Conservation (phyloP, 306 rosid genomes). For the Canavalia gladiata region DNA sequence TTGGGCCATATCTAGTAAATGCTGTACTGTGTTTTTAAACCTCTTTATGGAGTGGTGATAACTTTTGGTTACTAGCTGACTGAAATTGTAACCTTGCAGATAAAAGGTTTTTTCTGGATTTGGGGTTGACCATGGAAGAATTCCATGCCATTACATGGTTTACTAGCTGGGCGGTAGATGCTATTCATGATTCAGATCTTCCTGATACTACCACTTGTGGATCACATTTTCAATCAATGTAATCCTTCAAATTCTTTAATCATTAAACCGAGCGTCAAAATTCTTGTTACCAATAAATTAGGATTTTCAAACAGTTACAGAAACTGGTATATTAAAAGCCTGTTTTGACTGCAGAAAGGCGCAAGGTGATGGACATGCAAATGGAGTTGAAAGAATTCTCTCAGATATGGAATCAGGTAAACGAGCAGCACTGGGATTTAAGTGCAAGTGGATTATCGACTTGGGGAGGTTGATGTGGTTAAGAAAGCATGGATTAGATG, state of each 20-base stretch:
- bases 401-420: slow-evolving; percentile 72
- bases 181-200: slow-evolving; percentile 75
- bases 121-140: slow-evolving; percentile 80
- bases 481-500: slow-evolving; percentile 70
- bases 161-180: slow-evolving; percentile 98
- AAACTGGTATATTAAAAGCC: slow-evolving; percentile 21
- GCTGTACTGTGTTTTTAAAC: slow-evolving; percentile 11
- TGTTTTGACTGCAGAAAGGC: slow-evolving; percentile 62
- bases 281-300: not conserved
- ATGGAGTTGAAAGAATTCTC: slow-evolving; percentile 67
- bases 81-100: slow-evolving; percentile 57
- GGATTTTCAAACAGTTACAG: not conserved
- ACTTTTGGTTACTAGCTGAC: slow-evolving; percentile 38
- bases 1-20: slow-evolving; percentile 26
- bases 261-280: slow-evolving; percentile 14
- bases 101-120: slow-evolving; percentile 68
- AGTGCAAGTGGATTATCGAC: slow-evolving; percentile 95
- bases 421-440: slow-evolving; percentile 86
- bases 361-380: slow-evolving; percentile 46
- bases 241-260: slow-evolving; percentile 40
- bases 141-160: slow-evolving; percentile 94
- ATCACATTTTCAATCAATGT: slow-evolving; percentile 63
- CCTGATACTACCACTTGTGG: slow-evolving; percentile 54
- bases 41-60: slow-evolving; percentile 28
- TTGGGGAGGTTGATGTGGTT: slow-evolving; percentile 89